Percentiles rank a stretch among this genome's conserved stretches.
phyloP scores from a whole-genome alignment of 1,139 yeast species.

The Debaryomycetaceae sp. region DNA sequence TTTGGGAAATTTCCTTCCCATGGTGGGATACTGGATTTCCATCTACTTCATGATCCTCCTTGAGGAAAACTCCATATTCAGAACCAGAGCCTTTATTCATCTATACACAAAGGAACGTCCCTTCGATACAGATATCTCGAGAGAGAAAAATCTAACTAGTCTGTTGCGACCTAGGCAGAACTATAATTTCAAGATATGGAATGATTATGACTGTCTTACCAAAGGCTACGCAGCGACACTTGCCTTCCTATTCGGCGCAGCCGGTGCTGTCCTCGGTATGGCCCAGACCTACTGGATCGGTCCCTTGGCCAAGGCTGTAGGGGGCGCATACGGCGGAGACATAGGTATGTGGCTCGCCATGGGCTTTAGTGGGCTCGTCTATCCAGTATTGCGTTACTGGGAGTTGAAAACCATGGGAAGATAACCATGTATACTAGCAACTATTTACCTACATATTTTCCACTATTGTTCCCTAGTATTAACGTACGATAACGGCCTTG shows the following conservation, averaged over 20 bases:
- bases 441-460: neutral
- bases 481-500: neutral
- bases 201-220: constrained; percentile 52
- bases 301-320: constrained; percentile 53
- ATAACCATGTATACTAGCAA: neutral
- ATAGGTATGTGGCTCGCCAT: constrained; percentile 79
- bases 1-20: constrained; percentile 84
- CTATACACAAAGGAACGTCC: constrained; percentile 56
- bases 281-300: constrained; percentile 76
- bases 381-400: constrained; percentile 59
- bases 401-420: constrained; percentile 48
- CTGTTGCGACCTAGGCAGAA: constrained; percentile 24
- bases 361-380: constrained; percentile 65
- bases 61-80: constrained; percentile 73
- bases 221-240: constrained; percentile 61
- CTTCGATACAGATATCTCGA: constrained; percentile 2
- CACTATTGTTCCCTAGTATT: neutral
- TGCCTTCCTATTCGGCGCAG: constrained; percentile 61
- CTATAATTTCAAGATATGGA: constrained; percentile 69
- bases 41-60: constrained; percentile 70
- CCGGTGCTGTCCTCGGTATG: constrained; percentile 82
- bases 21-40: constrained; percentile 93
- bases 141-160: constrained; percentile 5
- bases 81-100: constrained; percentile 48
- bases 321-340: constrained; percentile 64